Conservation (phyloP, 148 eudicot species). For the Chenopodium quinoa region DNA sequence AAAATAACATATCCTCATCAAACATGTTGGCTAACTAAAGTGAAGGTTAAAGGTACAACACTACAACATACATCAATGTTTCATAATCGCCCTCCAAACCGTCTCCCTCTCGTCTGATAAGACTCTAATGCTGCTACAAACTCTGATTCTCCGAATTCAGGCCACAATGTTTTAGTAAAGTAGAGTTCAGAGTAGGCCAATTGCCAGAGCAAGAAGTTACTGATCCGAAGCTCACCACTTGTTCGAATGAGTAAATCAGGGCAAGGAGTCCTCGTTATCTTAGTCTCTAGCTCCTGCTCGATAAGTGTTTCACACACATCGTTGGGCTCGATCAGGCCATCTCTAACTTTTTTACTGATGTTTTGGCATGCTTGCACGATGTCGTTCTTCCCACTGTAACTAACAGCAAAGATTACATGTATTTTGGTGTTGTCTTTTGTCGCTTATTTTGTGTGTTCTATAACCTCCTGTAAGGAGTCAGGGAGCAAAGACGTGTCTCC, state of each 20-base stretch:
- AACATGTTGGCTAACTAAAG: neutral
- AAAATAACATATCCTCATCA: neutral
- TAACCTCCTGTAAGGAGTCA: conserved; percentile 15
- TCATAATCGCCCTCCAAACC: conserved; percentile 26
- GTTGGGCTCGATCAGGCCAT: conserved; percentile 26
- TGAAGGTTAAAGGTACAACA: too few species aligned
- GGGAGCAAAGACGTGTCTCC: conserved; percentile 31
- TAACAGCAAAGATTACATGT: conserved; percentile 24
- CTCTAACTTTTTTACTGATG: conserved; percentile 29
- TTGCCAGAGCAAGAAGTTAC: conserved; percentile 46
- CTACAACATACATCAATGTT: neutral
- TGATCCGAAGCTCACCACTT: conserved; percentile 31
- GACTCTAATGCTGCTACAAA: conserved; percentile 31
- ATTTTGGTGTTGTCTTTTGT: conserved; percentile 18
- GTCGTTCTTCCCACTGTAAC: conserved; percentile 33
- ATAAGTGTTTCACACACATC: conserved; percentile 23
- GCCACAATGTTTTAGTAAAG: conserved; percentile 24
- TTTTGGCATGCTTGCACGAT: conserved; percentile 30
- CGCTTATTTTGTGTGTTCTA: conserved; percentile 20
- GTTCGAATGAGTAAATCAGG: conserved; percentile 40
- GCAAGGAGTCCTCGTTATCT: conserved; percentile 15
- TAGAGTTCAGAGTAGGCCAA: conserved; percentile 36
- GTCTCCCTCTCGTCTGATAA: conserved; percentile 35
- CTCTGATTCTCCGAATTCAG: conserved; percentile 31
- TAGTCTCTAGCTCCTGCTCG: conserved; percentile 33